These are phyloP conservation scores for Podosphaera fusca DNA, from an alignment of 2,329 filamentous ascomycete genomes.

Conservation along the genomic window DNA sequence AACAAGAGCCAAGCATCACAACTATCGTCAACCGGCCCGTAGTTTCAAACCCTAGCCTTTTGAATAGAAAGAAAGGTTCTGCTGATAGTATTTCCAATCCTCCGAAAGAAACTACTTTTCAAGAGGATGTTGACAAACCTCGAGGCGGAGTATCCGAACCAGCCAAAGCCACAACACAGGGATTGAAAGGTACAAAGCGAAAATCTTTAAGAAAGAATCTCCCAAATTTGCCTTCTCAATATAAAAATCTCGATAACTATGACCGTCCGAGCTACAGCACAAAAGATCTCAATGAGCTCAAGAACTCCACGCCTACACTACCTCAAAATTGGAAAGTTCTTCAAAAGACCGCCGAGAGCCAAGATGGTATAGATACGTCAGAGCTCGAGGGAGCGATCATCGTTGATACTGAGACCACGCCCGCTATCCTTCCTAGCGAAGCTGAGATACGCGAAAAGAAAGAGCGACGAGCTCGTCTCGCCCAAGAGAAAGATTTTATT, in stretches of 20 bases:
- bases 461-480: conserved; percentile 60
- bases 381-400: conserved; percentile 42
- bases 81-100: conserved; percentile 31
- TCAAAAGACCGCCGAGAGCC: conserved; percentile 22
- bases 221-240: conserved; percentile 13
- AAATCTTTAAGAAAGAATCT: conserved; percentile 32
- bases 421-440: conserved; percentile 46
- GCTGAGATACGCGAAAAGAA: conserved; percentile 82
- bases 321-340: conserved; percentile 39
- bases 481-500: conserved; percentile 46
- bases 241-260: conserved; percentile 30
- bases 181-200: too few species aligned
- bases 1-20: too few species aligned
- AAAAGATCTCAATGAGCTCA: conserved; percentile 67
- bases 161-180: neutral
- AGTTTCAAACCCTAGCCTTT: too few species aligned
- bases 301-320: conserved; percentile 46
- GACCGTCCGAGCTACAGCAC: conserved; percentile 63
- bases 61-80: conserved; percentile 24
- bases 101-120: conserved; percentile 38
- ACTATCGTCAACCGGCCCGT: too few species aligned
- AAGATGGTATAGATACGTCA: conserved; percentile 32
- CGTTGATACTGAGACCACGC: conserved; percentile 22
- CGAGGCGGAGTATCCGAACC: neutral
- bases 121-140: conserved; percentile 40